Conservation (phyloP, 2,329 filamentous ascomycete species). For the Clonostachys chloroleuca region DNA sequence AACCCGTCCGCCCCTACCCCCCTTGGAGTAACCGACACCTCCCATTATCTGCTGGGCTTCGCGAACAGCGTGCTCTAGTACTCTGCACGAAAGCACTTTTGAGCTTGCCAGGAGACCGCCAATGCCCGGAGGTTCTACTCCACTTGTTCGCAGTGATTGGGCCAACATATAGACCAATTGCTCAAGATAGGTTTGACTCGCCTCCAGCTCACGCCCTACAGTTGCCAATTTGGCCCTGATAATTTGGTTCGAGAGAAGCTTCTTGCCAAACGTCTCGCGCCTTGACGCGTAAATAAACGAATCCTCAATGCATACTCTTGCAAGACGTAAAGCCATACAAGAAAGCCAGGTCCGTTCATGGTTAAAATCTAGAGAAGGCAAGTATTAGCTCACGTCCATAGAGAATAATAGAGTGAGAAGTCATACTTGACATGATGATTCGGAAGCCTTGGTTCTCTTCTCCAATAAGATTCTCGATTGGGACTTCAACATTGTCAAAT, state of each 20-base stretch:
- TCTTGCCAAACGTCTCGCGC: slow-evolving; percentile 54
- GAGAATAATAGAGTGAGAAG: not conserved
- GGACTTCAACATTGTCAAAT: slow-evolving; percentile 84
- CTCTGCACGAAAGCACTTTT: slow-evolving; percentile 44
- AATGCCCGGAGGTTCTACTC: slow-evolving; percentile 6
- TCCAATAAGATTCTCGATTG: slow-evolving; percentile 71
- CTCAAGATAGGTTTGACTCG: slow-evolving; percentile 57
- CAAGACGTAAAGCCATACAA: slow-evolving; percentile 50
- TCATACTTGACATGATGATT: slow-evolving; percentile 58
- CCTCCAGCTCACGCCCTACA: slow-evolving; percentile 54
- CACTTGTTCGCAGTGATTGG: slow-evolving; percentile 14
- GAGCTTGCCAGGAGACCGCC: slow-evolving; percentile 22
- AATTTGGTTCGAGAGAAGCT: slow-evolving; percentile 52
- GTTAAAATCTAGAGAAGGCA: slow-evolving; percentile 33
- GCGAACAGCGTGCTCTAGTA: slow-evolving; percentile 42
- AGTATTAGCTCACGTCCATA: no score
- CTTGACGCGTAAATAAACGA: slow-evolving; percentile 45
- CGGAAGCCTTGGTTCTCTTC: slow-evolving; percentile 82
- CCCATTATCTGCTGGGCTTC: slow-evolving; percentile 52
- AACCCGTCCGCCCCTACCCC: slow-evolving; percentile 39
- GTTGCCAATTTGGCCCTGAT: slow-evolving; percentile 59
- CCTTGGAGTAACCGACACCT: slow-evolving; percentile 44
- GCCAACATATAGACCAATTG: slow-evolving; percentile 51
- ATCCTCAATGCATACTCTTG: slow-evolving; percentile 48
- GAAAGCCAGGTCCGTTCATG: slow-evolving; percentile 57